A percentile compares a stretch with the other conserved stretches of the same genome.
Conservation (phyloP, 2,329 filamentous ascomycete species). For the Phyllosticta ampelicida region DNA sequence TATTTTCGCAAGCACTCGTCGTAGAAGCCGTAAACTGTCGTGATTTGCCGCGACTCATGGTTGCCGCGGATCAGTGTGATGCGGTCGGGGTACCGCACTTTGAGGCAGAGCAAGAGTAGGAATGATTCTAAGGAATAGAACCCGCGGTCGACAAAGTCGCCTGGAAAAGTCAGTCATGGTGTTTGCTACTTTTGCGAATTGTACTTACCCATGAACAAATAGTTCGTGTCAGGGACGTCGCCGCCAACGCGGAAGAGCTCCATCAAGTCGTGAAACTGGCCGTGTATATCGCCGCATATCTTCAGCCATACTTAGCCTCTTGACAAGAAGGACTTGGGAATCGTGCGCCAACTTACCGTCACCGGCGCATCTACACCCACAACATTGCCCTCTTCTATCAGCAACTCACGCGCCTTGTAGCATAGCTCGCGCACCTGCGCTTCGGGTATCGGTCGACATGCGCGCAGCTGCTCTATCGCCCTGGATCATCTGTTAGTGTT, state of each 20-base stretch:
- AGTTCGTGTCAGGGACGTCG: conserved; percentile 90
- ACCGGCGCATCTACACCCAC: conserved; percentile 91
- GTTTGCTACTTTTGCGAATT: not conserved
- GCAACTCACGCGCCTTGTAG: conserved; percentile 88
- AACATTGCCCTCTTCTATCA: conserved; percentile 97
- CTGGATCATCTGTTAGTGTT: conserved; percentile 36
- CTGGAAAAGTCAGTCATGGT: conserved; percentile 31
- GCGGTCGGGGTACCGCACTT: conserved; percentile 93
- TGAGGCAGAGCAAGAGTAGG: conserved; percentile 85
- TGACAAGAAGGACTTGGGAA: conserved; percentile 9
- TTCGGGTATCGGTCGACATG: conserved; percentile 93
- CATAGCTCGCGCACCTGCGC: conserved; percentile 91
- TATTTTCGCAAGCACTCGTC: conserved; percentile 96
- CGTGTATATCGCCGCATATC: conserved; percentile 96
- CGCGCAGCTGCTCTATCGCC: conserved; percentile 88
- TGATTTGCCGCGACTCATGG: conserved; percentile 94
- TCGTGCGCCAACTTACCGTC: conserved; percentile 48
- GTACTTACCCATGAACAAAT: conserved; percentile 78
- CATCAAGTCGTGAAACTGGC: conserved; percentile 95
- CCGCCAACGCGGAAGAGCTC: conserved; percentile 90
- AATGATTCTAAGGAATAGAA: conserved; percentile 98
- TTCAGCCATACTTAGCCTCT: conserved; percentile 22
- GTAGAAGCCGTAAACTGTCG: conserved; percentile 96
- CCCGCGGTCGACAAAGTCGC: conserved; percentile 94
- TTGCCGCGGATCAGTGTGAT: conserved; percentile 94